Base-by-base conservation (phyloP, 1,139 yeast genomes). In the Saccharomyces hybrid region DNA sequence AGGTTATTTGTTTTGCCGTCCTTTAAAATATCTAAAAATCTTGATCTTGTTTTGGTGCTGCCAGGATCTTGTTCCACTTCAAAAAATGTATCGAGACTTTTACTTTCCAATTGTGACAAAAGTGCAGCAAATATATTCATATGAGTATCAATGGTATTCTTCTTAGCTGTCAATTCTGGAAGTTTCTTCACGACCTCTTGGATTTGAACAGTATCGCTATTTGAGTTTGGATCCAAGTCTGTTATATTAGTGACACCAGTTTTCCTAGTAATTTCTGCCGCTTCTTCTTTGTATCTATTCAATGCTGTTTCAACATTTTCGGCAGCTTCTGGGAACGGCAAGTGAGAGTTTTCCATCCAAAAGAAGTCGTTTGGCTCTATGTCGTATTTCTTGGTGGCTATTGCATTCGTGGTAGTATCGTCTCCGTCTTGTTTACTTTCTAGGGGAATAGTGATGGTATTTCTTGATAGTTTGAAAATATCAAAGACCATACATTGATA, bases 251-350 rank as follows among this genome's bases (percentile, higher is more conserved):
- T 73, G 25, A 85, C 83, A 5, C 96, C 96, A 0, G 96, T 86
- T 60, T 80, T 83, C 57, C 81, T 79, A 2, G 98, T 89, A 56
- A 95, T 78, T 56, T 86, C 95, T 58, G 83, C 85, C 1, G 98
- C 97, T 63, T 89, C 97, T 57, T 81, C 80, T 62, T 91, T 91
- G 72, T 93, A 93, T 55, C 79, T 77, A 59, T 85, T 83, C 57
- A 91, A 77, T 58, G 90, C 97, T 20, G 78, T 74, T 67, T 95
- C 98, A 27, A 96, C 93, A 70, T 88, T 88, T 69, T 93, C 99
- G 32, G 95, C 99, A 25, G 95, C 98, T 69, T 93, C 97, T 1
- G 99, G 99, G 76, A 93, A 93, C 44, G 99, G 98, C 56, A 89
- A 75, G 55, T 86, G 86, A 11, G 96, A 78, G 71, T 93, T 91